Conservation (phyloP, 2,329 filamentous ascomycete species). For the Cadophora luteo-olivacea region DNA sequence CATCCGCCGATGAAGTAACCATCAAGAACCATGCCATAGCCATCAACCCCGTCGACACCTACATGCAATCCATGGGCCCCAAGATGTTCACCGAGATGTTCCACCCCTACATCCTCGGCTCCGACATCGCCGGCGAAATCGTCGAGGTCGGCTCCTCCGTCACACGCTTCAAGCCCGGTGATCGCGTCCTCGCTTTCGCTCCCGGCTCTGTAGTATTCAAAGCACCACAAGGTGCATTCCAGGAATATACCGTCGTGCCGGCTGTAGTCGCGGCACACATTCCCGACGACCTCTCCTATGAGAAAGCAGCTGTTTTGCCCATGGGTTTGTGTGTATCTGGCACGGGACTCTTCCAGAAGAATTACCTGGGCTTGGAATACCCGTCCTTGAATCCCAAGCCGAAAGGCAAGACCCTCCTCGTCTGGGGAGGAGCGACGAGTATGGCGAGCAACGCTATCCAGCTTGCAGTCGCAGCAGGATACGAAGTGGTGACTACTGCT, state of each 20-base stretch:
- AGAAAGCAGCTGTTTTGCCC: slow-evolving; percentile 42
- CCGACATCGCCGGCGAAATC: slow-evolving; percentile 61
- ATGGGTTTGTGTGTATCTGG: slow-evolving; percentile 43
- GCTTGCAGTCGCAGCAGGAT: slow-evolving; percentile 50
- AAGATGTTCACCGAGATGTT: slow-evolving; percentile 12
- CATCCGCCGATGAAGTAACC: slow-evolving; percentile 2
- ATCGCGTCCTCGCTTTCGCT: slow-evolving; percentile 51
- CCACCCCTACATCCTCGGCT: slow-evolving; percentile 51
- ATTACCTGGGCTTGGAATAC: slow-evolving; percentile 33
- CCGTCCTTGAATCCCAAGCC: slow-evolving; percentile 35
- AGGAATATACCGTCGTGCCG: slow-evolving; percentile 40
- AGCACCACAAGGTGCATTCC: slow-evolving; percentile 35
- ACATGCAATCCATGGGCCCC: slow-evolving; percentile 21
- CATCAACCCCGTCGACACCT: slow-evolving; percentile 51
- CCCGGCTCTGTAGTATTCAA: slow-evolving; percentile 43
- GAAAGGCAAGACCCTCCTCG: slow-evolving; percentile 47
- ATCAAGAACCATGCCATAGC: slow-evolving; percentile 47
- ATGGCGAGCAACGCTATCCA: slow-evolving; percentile 49
- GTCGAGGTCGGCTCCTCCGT: slow-evolving; percentile 53
- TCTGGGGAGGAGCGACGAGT: slow-evolving; percentile 38
- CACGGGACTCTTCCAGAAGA: slow-evolving; percentile 32
- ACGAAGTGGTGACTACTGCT: slow-evolving; percentile 49
- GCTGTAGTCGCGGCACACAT: slow-evolving; percentile 34
- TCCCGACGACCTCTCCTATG: slow-evolving; percentile 40
- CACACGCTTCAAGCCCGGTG: slow-evolving; percentile 55